Conservation (phyloP, 768 basidiomycete genomes). For the Leccinum pellstonianum region DNA sequence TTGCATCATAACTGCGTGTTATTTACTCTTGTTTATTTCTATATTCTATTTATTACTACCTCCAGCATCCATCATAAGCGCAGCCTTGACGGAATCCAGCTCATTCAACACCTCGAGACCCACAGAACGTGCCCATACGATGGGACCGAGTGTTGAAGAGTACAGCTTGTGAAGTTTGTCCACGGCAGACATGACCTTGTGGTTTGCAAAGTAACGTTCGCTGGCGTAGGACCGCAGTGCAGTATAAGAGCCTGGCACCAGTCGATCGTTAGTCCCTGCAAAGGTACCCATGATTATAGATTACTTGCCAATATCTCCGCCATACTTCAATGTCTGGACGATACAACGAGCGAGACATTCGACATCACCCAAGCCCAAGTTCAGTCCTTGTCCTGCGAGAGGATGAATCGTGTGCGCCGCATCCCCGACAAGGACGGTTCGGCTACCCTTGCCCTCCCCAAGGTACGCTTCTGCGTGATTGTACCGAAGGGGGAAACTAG, state of each 20-base stretch:
- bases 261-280: background rate
- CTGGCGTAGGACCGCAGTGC: conserved; percentile 74
- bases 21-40: background rate
- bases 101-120: conserved; percentile 94
- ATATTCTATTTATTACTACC: too few relatives aligned
- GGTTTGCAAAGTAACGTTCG: conserved; percentile 83
- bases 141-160: conserved; percentile 55
- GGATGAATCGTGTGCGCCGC: conserved; percentile 96
- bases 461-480: conserved; percentile 87
- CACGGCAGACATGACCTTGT: conserved; percentile 76
- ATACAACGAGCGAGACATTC: conserved; percentile 69
- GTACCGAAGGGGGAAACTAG: conserved; percentile 88
- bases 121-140: conserved; percentile 85
- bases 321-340: conserved; percentile 50
- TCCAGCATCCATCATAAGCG: conserved; percentile 73
- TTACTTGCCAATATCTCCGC: conserved; percentile 79
- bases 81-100: conserved; percentile 75
- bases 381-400: conserved; percentile 93
- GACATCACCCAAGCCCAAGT: conserved; percentile 89
- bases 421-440: conserved; percentile 92
- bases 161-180: conserved; percentile 94
- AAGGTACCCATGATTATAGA: background rate
- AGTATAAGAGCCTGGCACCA: conserved; percentile 62
- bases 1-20: conserved; percentile 42
- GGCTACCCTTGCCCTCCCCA: conserved; percentile 60